Conservation (phyloP, 148 eudicot genomes). For the Rhododendron mucronatum region DNA sequence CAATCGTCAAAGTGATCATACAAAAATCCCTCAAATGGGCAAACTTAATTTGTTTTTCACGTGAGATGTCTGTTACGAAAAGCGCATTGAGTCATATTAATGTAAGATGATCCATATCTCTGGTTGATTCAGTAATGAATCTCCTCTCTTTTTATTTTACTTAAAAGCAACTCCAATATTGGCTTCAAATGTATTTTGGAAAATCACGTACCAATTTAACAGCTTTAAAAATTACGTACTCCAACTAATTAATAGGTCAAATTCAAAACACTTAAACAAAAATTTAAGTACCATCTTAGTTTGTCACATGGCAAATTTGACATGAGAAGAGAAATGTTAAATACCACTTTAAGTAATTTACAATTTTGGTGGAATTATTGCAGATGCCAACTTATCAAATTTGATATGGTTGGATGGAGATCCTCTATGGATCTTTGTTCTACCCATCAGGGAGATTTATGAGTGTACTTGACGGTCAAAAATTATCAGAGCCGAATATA, state of each 20-base stretch:
- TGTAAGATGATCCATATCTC: background rate
- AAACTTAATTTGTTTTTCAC: no score
- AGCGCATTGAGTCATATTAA: background rate
- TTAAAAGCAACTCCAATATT: background rate
- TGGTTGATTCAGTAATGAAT: background rate
- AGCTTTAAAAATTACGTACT: background rate
- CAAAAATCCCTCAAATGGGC: background rate
- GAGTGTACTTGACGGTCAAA: background rate
- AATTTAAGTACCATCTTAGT: background rate
- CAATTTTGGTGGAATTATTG: background rate
- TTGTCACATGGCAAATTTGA: background rate
- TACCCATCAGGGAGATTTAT: background rate
- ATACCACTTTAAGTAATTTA: background rate
- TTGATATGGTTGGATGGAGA: background rate
- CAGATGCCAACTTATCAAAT: background rate
- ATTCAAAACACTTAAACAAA: background rate
- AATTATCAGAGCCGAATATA: background rate
- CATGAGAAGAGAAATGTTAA: background rate
- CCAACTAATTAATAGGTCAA: background rate
- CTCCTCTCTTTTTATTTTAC: no score
- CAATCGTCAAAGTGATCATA: background rate
- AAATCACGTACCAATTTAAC: background rate
- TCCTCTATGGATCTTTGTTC: background rate
- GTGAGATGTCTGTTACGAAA: background rate
- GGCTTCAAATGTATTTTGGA: background rate